phyloP scores from a whole-genome alignment of 352 stramenopile species.

The Pseudoperonospora humuli region DNA sequence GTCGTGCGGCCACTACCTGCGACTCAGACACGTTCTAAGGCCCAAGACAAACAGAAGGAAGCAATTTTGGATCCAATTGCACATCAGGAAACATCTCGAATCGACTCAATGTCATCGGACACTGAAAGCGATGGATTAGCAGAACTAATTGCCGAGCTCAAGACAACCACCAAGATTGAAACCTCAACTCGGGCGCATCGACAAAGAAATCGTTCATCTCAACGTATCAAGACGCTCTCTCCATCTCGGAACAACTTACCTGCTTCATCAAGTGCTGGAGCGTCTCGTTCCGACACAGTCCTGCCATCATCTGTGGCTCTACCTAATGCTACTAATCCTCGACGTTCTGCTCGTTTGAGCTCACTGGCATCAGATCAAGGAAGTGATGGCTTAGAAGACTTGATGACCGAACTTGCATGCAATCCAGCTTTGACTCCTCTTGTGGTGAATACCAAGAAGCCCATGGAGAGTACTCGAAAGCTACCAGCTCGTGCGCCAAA shows the following conservation, averaged over 20 bases:
- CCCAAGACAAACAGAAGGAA: conserved; percentile 2
- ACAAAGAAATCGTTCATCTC: neutral
- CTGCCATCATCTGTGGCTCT: neutral
- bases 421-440: neutral
- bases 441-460: conserved; percentile 2
- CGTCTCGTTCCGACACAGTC: neutral
- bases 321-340: neutral
- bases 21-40: neutral
- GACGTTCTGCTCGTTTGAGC: conserved; percentile 21
- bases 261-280: neutral
- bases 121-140: conserved; percentile 43
- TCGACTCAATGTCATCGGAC: conserved; percentile 19
- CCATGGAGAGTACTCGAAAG: conserved; percentile 4
- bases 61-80: neutral
- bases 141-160: conserved; percentile 39
- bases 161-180: conserved; percentile 6
- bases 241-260: neutral
- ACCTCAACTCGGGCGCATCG: neutral
- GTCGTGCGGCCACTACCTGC: neutral
- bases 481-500: conserved; percentile 1
- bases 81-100: conserved; percentile 6
- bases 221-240: neutral
- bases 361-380: conserved; percentile 33
- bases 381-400: conserved; percentile 42
- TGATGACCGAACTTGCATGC: conserved; percentile 38